Base-by-base conservation (phyloP, 1,284 basidiomycete genomes). In the Cutaneotrichosporon cutaneum region DNA sequence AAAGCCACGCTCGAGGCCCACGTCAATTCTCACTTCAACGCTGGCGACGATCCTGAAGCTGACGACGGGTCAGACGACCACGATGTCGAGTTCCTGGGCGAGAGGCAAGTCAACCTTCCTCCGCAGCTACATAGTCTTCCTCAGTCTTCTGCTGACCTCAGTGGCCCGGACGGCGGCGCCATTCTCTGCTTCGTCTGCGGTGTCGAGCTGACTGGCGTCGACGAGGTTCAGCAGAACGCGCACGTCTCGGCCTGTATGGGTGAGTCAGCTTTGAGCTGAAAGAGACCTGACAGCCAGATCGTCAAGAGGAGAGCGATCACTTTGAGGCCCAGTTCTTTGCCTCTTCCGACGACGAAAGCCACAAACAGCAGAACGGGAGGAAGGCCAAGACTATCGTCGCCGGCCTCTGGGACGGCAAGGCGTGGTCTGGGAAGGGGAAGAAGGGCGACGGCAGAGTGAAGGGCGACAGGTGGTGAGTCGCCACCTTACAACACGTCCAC, bases 391-490 rank as follows among this genome's bases (percentile, higher is more conserved):
- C 33, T 16, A 33, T 2, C 22, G 61, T 60, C 5, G 66, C 67
- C 24, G 59, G 57, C 18, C 61, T 59, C 26, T 78, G 75, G 75
- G 73, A 77, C 21, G 75, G 74, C 14, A 62, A 72, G 18, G 74
- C 71, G 2, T 67, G 61, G 51, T 72, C 73, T 14, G 69, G 39
- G 67, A 55, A 73, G 68, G 68, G 58, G 56, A 51, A 51, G 30
- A 68, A 65, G 32, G 71, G 67, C 63, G 61, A 64, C 2, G 63
- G 60, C 9, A 69, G 61, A 4, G 61, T 67, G 16, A 69, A 60
- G 54, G 72, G 75, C 3, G 75, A 77, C 62, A 61, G 60, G 53
- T 78, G 75, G 74, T 77, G 32, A 51, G 71, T 39, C 2, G 7
- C 21, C 21, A 22, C 42, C 7, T n/a, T 26, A 21, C 14, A 16